Evolutionary conservation across 306 rosid genomes (phyloP).

Genomic region (Sicyos baderoa): DNA sequence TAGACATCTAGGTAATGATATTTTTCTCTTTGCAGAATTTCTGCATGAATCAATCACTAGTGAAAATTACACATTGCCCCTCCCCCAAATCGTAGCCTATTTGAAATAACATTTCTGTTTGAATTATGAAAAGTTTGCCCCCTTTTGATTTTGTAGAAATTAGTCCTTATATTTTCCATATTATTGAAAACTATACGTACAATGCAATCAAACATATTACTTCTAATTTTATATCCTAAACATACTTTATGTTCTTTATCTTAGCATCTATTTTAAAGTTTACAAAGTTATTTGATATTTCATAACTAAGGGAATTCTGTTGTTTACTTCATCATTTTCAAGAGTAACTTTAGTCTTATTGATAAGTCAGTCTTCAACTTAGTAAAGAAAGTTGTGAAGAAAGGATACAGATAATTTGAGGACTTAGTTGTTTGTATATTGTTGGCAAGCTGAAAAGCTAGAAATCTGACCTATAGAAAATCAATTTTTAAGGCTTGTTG

Average conservation of each 20-base stretch:
- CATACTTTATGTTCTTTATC: background rate
- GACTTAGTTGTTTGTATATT: background rate
- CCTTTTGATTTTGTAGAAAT: background rate
- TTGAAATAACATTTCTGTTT: background rate
- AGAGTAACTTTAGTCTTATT: background rate
- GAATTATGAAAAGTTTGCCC: background rate
- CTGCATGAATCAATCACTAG: background rate
- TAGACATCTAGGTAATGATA: background rate
- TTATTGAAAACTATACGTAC: background rate
- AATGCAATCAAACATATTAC: background rate
- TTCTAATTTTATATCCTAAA: background rate
- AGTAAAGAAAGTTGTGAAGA: background rate
- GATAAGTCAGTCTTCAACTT: background rate
- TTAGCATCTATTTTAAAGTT: background rate
- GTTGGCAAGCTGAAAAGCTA: background rate
- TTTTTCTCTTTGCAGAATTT: background rate
- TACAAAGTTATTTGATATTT: background rate
- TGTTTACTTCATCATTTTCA: background rate
- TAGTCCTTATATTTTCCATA: background rate
- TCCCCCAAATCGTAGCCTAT: background rate
- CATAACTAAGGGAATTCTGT: background rate
- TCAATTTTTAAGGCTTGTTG: background rate
- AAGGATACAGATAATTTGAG: background rate
- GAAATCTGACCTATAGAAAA: background rate
- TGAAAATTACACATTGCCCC: background rate